phyloP scores from a whole-genome alignment of 305 asterid species.

The Andrographis paniculata region DNA sequence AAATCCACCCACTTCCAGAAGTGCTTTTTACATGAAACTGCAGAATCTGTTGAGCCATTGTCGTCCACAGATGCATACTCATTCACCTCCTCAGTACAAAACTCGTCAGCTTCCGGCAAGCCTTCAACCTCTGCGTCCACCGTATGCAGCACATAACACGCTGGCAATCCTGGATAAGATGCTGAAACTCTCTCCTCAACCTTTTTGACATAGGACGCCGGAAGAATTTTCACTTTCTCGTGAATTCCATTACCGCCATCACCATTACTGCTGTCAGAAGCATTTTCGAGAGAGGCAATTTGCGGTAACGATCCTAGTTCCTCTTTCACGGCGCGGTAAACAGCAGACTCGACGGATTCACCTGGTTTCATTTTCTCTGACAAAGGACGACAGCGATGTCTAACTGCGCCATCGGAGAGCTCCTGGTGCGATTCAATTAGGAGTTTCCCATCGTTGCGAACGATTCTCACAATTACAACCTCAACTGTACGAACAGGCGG shows the following conservation, averaged over 20 bases:
- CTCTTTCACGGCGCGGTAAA: constrained; percentile 69
- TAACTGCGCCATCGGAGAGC: constrained; percentile 61
- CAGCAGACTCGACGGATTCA: constrained; percentile 70
- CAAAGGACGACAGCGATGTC: constrained; percentile 59
- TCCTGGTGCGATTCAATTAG: constrained; percentile 90
- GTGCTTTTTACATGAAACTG: constrained; percentile 82
- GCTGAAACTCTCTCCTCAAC: constrained; percentile 70
- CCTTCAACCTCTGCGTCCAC: constrained; percentile 76
- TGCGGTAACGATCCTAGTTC: constrained; percentile 54
- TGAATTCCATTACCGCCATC: constrained; percentile 4
- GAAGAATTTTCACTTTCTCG: constrained; percentile 37
- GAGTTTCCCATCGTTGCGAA: constrained; percentile 38
- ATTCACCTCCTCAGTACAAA: constrained; percentile 69
- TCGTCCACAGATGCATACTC: constrained; percentile 48
- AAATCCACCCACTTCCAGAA: constrained; percentile 87
- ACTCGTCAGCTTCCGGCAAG: constrained; percentile 70
- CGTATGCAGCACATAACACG: constrained; percentile 75
- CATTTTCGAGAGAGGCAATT: neutral
- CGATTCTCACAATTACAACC: constrained; percentile 62
- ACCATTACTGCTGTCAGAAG: neutral
- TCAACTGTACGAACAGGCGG: constrained; percentile 80
- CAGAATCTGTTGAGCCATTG: constrained; percentile 36
- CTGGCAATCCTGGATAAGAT: constrained; percentile 93
- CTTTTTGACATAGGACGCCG: constrained; percentile 58
- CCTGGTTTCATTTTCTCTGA: constrained; percentile 97